phyloP scores from a whole-genome alignment of 257 asterid species.

The Salvia rosmarinus region DNA sequence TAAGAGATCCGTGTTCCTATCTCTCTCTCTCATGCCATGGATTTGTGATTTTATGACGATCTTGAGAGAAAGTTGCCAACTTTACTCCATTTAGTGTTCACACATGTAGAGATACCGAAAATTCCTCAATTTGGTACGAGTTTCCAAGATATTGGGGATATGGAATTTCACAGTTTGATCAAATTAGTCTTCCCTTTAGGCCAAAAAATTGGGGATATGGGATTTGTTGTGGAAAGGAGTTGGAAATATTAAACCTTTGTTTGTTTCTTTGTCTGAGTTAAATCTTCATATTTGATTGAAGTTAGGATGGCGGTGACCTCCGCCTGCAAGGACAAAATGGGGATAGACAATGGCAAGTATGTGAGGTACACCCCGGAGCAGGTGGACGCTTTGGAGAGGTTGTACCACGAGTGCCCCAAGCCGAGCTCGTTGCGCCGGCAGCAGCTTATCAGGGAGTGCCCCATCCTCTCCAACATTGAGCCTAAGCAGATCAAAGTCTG shows the following conservation, averaged over 20 bases:
- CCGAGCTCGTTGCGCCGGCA: constrained; percentile 95
- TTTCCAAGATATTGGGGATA: constrained; percentile 3
- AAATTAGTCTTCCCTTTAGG: neutral
- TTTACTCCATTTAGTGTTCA: constrained; percentile 6
- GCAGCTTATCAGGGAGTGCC: constrained; percentile 89
- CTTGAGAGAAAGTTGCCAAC: constrained; percentile 31
- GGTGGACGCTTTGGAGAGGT: constrained; percentile 92
- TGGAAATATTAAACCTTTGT: neutral
- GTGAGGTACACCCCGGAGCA: constrained; percentile 99
- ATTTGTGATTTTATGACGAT: constrained; percentile 28
- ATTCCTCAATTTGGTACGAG: neutral
- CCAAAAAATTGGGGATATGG: neutral
- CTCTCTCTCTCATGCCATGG: constrained; percentile 8
- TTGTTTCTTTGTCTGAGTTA: constrained; percentile 14
- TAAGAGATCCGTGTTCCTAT: neutral
- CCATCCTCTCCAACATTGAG: constrained; percentile 87
- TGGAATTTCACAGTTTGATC: constrained; percentile 12
- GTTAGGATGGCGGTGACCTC: constrained; percentile 92
- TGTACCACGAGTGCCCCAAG: constrained; percentile 93
- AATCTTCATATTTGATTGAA: constrained; percentile 42
- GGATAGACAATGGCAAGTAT: constrained; percentile 82
- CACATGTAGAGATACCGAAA: neutral
- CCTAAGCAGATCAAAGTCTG: constrained; percentile 99
- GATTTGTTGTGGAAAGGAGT: neutral
- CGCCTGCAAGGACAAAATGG: constrained; percentile 70